Base-by-base conservation (phyloP, 495 filamentous ascomycete genomes). In the Daldinia loculata region DNA sequence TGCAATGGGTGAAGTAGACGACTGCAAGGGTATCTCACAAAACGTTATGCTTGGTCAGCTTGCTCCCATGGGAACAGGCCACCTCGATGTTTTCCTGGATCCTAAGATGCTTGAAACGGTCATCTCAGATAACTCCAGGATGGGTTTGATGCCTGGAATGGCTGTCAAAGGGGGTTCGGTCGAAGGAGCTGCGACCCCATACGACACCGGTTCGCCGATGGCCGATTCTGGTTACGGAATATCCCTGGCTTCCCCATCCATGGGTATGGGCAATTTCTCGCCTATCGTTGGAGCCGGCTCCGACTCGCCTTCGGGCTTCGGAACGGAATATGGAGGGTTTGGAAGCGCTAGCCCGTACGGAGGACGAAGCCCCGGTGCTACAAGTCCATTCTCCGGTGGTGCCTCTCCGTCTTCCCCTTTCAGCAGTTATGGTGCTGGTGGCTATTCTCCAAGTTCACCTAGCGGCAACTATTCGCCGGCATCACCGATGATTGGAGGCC, bases 31-130 rank as follows among this genome's bases (percentile, higher is more conserved):
- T 83, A 92, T 99, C 26, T 98, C 95, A 0, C 95, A 99, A 83
- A 99, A 99, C 79, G 89, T 99, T 80, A 98, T 99, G 88, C 85
- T 99, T 71, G 95, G 95, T 66, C 95, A 99, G 79, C 87, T 98
- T 80, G 95, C 95, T 15, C 95, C 95, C 56, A 90, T 96, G 85
- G 95, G 95, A 55, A 99, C 95, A 66, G 95, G 95, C 63, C 93
- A 97, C 79, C 90, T 98, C 59, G 93, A 99, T 39, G 87, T 97
- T 51, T 91, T 91, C 71, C 84, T 98, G 63, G 96, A 99, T 80
- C 93, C 95, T 67, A 91, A 89, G 79, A 94, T 98, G 91, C 88
- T 98, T 29, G 93, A 97, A 79, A 97, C 94, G 1, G 93, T 97
- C 67, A 93, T 96, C 29, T 93, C 93, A 22, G 92, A 95, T 78